These are phyloP conservation scores for Kappamyces sp. DNA, from an alignment of 192 early-diverging fungal genomes.

Conservation along the genomic window DNA sequence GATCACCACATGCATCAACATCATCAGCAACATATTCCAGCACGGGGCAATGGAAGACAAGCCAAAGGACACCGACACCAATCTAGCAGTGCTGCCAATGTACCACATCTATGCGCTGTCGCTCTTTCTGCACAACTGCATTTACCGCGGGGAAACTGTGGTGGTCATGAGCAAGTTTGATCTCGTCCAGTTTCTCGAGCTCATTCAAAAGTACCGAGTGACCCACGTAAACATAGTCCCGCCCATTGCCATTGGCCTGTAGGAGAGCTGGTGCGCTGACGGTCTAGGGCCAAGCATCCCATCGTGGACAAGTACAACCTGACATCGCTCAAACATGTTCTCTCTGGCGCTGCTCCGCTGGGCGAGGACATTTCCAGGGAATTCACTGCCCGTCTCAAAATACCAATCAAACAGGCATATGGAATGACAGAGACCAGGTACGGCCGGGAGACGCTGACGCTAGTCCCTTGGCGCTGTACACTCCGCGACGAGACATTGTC, in stretches of 20 bases:
- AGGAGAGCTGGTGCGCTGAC: not conserved
- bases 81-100: constrained; percentile 58
- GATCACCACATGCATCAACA: constrained; percentile 71
- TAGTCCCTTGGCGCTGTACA: constrained; percentile 41
- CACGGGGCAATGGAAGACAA: constrained; percentile 39
- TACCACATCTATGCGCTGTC: constrained; percentile 37
- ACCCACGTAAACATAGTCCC: constrained; percentile 52
- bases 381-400: constrained; percentile 46
- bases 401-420: constrained; percentile 40
- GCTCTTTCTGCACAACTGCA: constrained; percentile 20
- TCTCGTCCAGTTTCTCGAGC: constrained; percentile 52
- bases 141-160: constrained; percentile 47
- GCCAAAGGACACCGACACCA: constrained; percentile 6
- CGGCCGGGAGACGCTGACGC: too few relatives aligned
- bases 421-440: constrained; percentile 64
- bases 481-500: constrained; percentile 24
- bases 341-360: constrained; percentile 79
- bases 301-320: constrained; percentile 68
- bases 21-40: constrained; percentile 69
- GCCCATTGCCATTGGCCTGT: constrained; percentile 43
- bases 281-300: constrained; percentile 71
- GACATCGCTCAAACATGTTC: constrained; percentile 52
- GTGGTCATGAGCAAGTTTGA: constrained; percentile 77
- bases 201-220: constrained; percentile 67
- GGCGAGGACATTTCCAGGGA: constrained; percentile 57